A percentile compares a stretch with the other conserved stretches of the same genome.
These are phyloP conservation scores for Aegilops bicornis DNA, from an alignment of 176 grass and related monocot species.

Conservation along the genomic window DNA sequence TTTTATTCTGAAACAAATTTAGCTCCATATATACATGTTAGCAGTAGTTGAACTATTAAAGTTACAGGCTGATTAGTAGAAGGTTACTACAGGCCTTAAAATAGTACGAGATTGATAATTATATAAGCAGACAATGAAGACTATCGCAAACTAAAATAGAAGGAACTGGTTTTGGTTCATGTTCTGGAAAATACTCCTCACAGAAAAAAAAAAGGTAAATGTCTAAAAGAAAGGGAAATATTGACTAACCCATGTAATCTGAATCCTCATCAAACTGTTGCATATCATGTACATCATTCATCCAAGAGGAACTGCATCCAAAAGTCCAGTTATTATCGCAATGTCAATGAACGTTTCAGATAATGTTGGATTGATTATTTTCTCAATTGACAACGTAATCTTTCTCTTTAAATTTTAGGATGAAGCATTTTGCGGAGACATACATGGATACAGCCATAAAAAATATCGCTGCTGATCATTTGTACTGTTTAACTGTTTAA, in stretches of 20 bases:
- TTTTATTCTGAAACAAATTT: not conserved
- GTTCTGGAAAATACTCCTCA: not conserved
- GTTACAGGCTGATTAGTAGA: not conserved
- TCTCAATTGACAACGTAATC: not conserved
- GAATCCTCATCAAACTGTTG: slow-evolving; percentile 50
- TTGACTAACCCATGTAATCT: slow-evolving; percentile 82
- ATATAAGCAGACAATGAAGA: slow-evolving; percentile 11
- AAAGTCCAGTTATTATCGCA: slow-evolving; percentile 23
- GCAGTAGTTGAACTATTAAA: not conserved
- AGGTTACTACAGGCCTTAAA: not conserved
- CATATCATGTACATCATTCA: slow-evolving; percentile 41
- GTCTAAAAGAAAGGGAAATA: not conserved
- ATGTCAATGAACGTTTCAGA: not conserved
- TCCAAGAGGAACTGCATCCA: slow-evolving; percentile 72
- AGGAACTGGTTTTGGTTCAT: not conserved
- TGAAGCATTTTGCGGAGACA: not conserved
- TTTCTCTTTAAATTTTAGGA: not conserved
- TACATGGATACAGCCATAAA: not conserved
- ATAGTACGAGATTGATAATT: not conserved
- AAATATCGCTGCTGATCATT: not conserved
- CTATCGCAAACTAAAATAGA: not conserved
- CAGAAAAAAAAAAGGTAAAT: not conserved
- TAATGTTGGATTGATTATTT: not conserved
- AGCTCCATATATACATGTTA: not conserved
- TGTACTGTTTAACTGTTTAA: not conserved